Percentiles rank a stretch among this genome's conserved stretches.
phyloP scores from a whole-genome alignment of 441 rosid species.

The Aquilaria agallochum region DNA sequence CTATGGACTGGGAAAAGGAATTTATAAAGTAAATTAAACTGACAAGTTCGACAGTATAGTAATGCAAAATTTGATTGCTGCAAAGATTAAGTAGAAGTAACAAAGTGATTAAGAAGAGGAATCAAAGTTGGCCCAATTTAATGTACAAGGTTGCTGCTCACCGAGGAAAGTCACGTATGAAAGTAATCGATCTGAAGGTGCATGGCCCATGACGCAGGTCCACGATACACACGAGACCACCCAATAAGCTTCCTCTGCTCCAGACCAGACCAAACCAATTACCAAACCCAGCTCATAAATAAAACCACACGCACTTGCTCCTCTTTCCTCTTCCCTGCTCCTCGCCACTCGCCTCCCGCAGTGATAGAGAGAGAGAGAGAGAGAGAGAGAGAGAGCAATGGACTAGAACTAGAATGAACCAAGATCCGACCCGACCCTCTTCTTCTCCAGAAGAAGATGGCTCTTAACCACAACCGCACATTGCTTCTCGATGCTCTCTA shows the following conservation, averaged over 20 bases:
- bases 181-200: conserved; percentile 18
- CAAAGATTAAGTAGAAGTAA: no score
- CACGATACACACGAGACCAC: conserved; percentile 13
- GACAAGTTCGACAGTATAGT: no score
- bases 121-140: no score
- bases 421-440: conserved; percentile 28
- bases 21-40: no score
- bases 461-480: conserved; percentile 22
- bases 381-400: conserved; percentile 21
- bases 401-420: conserved; percentile 31
- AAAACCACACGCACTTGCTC: conserved; percentile 10
- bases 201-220: conserved; percentile 38
- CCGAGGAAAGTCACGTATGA: conserved; percentile 39
- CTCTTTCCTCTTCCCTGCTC: conserved; percentile 1
- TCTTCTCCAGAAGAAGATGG: conserved; percentile 50
- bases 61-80: no score
- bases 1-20: no score
- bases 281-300: no score
- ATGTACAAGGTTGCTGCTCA: no score
- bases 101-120: no score
- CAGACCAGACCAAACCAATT: conserved; percentile 2
- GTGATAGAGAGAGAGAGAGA: conserved; percentile 1
- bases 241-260: neutral
- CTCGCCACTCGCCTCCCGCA: neutral
- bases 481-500: conserved; percentile 39